phyloP scores from a whole-genome alignment of 768 basidiomycete genomes.

The Mycena alexandri region DNA sequence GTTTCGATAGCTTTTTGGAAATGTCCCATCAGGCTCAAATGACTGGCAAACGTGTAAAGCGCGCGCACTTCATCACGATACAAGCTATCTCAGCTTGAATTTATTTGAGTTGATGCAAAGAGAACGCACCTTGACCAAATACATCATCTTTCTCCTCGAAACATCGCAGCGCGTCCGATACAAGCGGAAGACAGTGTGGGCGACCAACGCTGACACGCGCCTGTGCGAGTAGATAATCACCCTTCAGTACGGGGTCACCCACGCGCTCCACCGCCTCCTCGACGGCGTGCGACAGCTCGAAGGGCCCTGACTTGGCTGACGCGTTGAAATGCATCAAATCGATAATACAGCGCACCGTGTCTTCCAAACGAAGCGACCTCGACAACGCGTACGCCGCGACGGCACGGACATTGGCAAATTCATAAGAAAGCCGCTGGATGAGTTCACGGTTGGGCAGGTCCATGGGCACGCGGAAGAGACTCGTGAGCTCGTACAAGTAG shows the following conservation, averaged over 20 bases:
- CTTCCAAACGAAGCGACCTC: neutral
- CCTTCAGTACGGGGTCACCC: constrained; percentile 4
- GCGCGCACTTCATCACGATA: constrained; percentile 1
- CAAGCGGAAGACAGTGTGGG: neutral
- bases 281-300: constrained; percentile 8
- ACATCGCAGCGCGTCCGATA: constrained; percentile 1
- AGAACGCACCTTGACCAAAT: constrained; percentile 18
- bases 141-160: constrained; percentile 13
- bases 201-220: constrained; percentile 9
- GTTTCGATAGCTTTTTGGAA: constrained; percentile 14
- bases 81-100: neutral
- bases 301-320: constrained; percentile 4
- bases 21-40: constrained; percentile 2
- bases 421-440: constrained; percentile 11
- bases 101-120: too few species aligned
- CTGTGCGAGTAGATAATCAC: constrained; percentile 21
- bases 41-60: constrained; percentile 14
- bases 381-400: constrained; percentile 16
- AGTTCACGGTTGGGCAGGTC: constrained; percentile 27
- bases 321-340: constrained; percentile 27
- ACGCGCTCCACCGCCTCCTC: neutral
- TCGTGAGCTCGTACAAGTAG: constrained; percentile 20
- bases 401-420: constrained; percentile 22
- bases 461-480: constrained; percentile 22
- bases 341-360: constrained; percentile 20